Evolutionary conservation across 179 eudicot genomes (phyloP), one percentile per base, ranked within the genome.

Genomic region (Pouteria campechiana): DNA sequence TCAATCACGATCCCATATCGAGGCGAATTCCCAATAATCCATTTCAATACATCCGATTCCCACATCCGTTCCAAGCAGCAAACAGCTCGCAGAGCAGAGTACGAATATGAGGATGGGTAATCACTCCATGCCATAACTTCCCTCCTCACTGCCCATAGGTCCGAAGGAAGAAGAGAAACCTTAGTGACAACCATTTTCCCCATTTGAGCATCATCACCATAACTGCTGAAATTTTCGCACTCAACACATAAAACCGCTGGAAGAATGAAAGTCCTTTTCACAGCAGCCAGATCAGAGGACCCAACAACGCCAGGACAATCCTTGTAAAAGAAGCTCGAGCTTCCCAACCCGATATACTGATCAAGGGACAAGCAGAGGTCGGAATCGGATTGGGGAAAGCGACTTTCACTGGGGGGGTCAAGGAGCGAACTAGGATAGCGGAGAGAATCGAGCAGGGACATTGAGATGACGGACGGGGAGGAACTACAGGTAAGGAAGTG

Each of bases 231-330:
- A 57, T 77, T 73, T 0, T 72, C 82, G 40, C 95, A 89, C 55
- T 78, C 85, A 20, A 51, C 50, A 0, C 68, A 67, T 22, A 90
- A 55, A 59, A 63, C 55, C 13, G 61, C 57, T 7, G 96, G 96
- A 23, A 90, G 70, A 0, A 69, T 70, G 29, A 86, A 69, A 9
- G 69, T 60, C 41, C 65, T 52, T 13, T 60, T 60, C n/a, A 52
- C 2, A 6, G 30, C 27, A 44, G 72, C 83, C 4, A 17, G 33
- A 47, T 27, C 35, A 13, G 46, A 10, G 11, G 57, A 64, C 23
- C 69, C 48, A 32, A 90, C 94, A 1, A 70, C 80, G 19, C 75
- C 87, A 3, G 94, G 94, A 41, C 94, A 86, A 24, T 75, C 70
- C 23, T 34, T 38, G 41, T 90, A 90, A 66, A 79, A 86, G 61